Percentiles rank a stretch among this genome's conserved stretches.
These are phyloP conservation scores for Acer yangbiense DNA, from an alignment of 345 rosid genomes.

Conservation along the genomic window DNA sequence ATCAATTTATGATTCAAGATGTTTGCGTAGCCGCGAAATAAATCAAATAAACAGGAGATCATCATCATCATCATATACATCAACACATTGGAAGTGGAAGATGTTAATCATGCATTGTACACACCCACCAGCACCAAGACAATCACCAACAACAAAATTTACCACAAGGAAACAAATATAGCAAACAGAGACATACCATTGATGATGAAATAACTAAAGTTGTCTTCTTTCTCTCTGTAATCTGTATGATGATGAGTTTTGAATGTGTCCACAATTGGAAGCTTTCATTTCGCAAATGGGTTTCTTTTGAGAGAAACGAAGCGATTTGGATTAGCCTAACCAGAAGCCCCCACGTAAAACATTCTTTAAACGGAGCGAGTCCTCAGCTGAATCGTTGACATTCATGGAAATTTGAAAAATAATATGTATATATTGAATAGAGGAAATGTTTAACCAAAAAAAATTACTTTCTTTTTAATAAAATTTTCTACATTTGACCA, in stretches of 20 bases:
- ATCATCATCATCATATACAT: not conserved
- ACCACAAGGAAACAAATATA: not conserved
- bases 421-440: no score
- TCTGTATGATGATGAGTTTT: not conserved
- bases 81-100: no score
- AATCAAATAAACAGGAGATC: not conserved
- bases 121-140: not conserved
- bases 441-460: no score
- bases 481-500: no score
- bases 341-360: not conserved
- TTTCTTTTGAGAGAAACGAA: not conserved
- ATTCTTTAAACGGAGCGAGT: not conserved
- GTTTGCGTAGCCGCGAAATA: not conserved
- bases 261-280: not conserved
- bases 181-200: not conserved
- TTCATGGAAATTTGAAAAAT: not conserved
- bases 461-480: no score
- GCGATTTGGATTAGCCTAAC: not conserved
- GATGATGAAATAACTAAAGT: not conserved
- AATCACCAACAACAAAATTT: not conserved
- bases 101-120: no score
- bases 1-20: not conserved
- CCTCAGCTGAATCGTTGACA: not conserved
- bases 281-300: constrained; percentile 1
- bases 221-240: not conserved